Conservation (phyloP, 2,329 filamentous ascomycete species). For the Xenosphaeropsis pyriputrescens region DNA sequence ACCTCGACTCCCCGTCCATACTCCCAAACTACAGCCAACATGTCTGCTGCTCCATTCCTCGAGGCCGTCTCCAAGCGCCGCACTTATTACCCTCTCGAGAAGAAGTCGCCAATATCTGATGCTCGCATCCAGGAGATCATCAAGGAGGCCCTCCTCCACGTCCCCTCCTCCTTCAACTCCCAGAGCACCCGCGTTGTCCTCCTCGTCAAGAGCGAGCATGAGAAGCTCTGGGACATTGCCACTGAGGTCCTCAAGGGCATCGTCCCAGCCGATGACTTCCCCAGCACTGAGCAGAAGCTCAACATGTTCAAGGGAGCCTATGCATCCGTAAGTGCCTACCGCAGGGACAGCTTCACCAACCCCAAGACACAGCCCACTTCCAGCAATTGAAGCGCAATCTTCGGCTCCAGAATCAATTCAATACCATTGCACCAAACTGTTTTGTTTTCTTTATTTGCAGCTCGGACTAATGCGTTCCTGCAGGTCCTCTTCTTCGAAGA, state of each 20-base stretch:
- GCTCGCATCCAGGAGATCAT: slow-evolving; percentile 50
- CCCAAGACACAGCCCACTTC: background rate
- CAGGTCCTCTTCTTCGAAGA: slow-evolving; percentile 80
- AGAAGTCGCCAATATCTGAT: slow-evolving; percentile 42
- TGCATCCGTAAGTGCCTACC: slow-evolving; percentile 48
- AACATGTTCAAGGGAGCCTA: slow-evolving; percentile 54
- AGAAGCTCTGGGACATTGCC: slow-evolving; percentile 72
- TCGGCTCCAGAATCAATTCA: background rate
- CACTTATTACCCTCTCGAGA: slow-evolving; percentile 52
- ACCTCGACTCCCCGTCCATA: background rate
- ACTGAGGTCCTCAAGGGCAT: slow-evolving; percentile 49
- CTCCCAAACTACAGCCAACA: slow-evolving; percentile 19
- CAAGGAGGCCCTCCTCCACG: slow-evolving; percentile 46
- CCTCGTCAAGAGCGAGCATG: slow-evolving; percentile 69
- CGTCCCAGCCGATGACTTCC: slow-evolving; percentile 34
- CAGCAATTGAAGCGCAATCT: too few species aligned
- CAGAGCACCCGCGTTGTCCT: slow-evolving; percentile 70
- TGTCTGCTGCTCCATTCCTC: slow-evolving; percentile 37
- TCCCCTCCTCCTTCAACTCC: slow-evolving; percentile 78
- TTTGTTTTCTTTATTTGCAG: too few species aligned
- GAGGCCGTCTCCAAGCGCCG: slow-evolving; percentile 51
- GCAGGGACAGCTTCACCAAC: background rate
- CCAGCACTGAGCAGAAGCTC: slow-evolving; percentile 9
- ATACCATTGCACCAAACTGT: background rate
- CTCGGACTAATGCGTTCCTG: too few species aligned